phyloP scores from a whole-genome alignment of 805 yeast species.

The Ogataea corticis region DNA sequence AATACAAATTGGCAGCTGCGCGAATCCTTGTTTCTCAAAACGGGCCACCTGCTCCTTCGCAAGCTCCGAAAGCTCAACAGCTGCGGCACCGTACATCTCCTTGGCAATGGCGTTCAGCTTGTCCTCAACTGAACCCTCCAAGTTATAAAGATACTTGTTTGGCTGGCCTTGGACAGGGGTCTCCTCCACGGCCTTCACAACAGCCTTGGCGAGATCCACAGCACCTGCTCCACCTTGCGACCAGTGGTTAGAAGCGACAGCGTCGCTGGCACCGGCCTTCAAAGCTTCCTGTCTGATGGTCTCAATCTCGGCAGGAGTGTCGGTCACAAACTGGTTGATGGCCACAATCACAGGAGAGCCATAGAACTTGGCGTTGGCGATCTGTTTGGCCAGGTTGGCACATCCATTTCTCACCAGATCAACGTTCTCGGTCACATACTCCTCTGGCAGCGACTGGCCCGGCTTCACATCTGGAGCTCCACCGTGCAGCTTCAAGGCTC shows the following conservation, averaged over 20 bases:
- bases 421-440: slow-evolving; percentile 68
- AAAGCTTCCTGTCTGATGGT: slow-evolving; percentile 66
- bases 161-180: slow-evolving; percentile 24
- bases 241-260: slow-evolving; percentile 84
- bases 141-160: slow-evolving; percentile 56
- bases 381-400: slow-evolving; percentile 75
- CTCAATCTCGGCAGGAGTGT: slow-evolving; percentile 66
- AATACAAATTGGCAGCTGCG: slow-evolving; percentile 75
- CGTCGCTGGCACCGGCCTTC: slow-evolving; percentile 78
- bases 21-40: slow-evolving; percentile 75
- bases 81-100: slow-evolving; percentile 77
- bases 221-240: slow-evolving; percentile 86
- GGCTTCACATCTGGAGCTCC: slow-evolving; percentile 90
- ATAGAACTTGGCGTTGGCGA: slow-evolving; percentile 66
- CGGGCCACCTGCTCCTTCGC: slow-evolving; percentile 69
- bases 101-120: slow-evolving; percentile 67
- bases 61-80: slow-evolving; percentile 64
- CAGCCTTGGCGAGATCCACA: slow-evolving; percentile 68
- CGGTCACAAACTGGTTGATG: slow-evolving; percentile 75
- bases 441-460: slow-evolving; percentile 75
- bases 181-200: slow-evolving; percentile 58
- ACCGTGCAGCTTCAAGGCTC: slow-evolving; percentile 85
- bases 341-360: slow-evolving; percentile 84
- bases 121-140: slow-evolving; percentile 60
- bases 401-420: slow-evolving; percentile 70